These are phyloP conservation scores for Lachnellula occidentalis DNA, from an alignment of 2,329 filamentous ascomycete genomes.

Conservation along the genomic window DNA sequence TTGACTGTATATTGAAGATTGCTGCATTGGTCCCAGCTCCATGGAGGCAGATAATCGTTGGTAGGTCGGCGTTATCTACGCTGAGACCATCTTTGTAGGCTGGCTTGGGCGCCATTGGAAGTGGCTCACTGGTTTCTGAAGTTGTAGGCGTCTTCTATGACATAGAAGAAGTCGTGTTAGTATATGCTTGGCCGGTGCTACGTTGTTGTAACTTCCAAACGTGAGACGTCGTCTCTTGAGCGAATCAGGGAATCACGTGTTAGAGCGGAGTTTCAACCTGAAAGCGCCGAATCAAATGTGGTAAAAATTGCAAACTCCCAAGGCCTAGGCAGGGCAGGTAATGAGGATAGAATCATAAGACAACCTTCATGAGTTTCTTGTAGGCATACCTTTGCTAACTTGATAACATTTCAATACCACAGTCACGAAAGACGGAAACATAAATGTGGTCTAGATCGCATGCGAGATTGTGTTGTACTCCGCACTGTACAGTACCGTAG, in stretches of 20 bases:
- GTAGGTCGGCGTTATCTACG: constrained; percentile 1
- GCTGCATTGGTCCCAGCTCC: constrained; percentile 9
- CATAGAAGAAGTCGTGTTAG: neutral
- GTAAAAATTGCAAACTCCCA: too few relatives aligned
- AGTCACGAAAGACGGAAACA: too few relatives aligned
- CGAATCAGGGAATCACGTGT: neutral
- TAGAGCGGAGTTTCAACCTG: too few relatives aligned
- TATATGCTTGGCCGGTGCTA: neutral
- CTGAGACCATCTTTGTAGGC: neutral
- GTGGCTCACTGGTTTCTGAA: neutral
- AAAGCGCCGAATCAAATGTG: too few relatives aligned
- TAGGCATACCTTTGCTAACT: too few relatives aligned
- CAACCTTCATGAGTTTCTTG: too few relatives aligned
- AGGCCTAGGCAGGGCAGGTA: too few relatives aligned
- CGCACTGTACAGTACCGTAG: too few relatives aligned
- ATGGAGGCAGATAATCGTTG: constrained; percentile 13
- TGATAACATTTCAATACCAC: too few relatives aligned
- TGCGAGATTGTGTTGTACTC: too few relatives aligned
- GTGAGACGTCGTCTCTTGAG: neutral
- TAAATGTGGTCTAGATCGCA: too few relatives aligned
- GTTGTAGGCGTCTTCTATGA: neutral
- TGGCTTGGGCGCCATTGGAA: neutral
- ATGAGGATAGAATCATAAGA: too few relatives aligned
- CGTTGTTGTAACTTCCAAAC: neutral
- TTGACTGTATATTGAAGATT: constrained; percentile 15